Percentiles rank a stretch among this genome's conserved stretches.
Conservation (phyloP, 1,284 basidiomycete species). For the Coniferiporia weirii region DNA sequence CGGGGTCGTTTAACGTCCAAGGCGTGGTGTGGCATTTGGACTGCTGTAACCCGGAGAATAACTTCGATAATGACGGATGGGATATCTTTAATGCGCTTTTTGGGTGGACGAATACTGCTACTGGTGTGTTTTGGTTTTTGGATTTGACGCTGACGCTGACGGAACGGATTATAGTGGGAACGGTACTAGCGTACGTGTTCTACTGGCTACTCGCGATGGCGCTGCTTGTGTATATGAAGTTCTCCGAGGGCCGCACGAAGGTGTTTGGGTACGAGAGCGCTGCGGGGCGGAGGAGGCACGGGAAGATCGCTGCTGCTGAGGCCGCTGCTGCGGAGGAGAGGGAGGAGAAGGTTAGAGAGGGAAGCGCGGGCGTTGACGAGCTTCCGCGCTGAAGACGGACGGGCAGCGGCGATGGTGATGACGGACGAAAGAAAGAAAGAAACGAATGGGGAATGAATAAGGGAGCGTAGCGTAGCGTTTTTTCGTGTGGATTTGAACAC, state of each 20-base stretch:
- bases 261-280: constrained; percentile 23
- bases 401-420: too few relatives aligned
- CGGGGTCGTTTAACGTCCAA: constrained; percentile 74
- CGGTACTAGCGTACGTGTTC: constrained; percentile 68
- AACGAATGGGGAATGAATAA: too few relatives aligned
- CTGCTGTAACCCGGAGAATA: constrained; percentile 73
- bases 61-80: constrained; percentile 57
- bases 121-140: too few relatives aligned
- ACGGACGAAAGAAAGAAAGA: too few relatives aligned
- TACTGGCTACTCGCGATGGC: constrained; percentile 75
- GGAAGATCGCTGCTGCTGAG: neutral
- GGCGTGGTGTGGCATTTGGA: constrained; percentile 85
- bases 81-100: constrained; percentile 69
- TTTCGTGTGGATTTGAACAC: too few relatives aligned
- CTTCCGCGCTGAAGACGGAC: neutral
- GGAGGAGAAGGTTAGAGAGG: neutral
- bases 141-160: too few relatives aligned
- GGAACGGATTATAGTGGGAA: constrained; percentile 41
- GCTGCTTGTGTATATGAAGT: constrained; percentile 67
- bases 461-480: too few relatives aligned
- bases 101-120: constrained; percentile 70
- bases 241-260: constrained; percentile 40
- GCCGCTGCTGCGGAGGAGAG: neutral
- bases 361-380: neutral
- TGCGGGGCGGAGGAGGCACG: constrained; percentile 16